These are phyloP conservation scores for Penicillium coffeae DNA, from an alignment of 495 filamentous ascomycete species.

Conservation along the genomic window DNA sequence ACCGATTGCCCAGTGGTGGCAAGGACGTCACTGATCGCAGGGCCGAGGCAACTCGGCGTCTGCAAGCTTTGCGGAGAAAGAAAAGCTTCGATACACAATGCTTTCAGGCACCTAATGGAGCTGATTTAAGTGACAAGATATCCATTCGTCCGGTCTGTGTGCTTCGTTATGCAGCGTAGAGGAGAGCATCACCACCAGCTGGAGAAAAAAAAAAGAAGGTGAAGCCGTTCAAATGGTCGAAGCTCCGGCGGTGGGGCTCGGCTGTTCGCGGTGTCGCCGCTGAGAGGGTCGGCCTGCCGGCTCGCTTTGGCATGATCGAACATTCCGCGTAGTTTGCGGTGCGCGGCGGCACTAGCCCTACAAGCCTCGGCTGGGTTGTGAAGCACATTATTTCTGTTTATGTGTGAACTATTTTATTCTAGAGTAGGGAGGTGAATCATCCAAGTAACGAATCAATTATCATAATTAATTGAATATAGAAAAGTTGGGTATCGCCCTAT, in stretches of 20 bases:
- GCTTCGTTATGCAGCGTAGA: constrained; percentile 46
- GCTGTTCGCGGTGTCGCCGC: background rate
- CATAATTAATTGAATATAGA: too few species aligned
- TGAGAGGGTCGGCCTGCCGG: too few species aligned
- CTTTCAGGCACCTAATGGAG: background rate
- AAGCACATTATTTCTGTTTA: too few species aligned
- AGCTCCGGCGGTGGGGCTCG: background rate
- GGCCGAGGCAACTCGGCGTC: constrained; percentile 1
- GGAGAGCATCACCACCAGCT: constrained; percentile 24
- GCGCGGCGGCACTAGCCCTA: too few species aligned
- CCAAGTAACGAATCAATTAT: too few species aligned
- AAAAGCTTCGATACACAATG: background rate
- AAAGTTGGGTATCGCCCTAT: too few species aligned
- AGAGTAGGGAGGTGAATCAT: too few species aligned
- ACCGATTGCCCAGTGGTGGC: background rate
- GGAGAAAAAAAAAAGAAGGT: constrained; percentile 10
- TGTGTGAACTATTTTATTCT: too few species aligned
- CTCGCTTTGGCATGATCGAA: constrained; percentile 3
- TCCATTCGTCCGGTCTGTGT: constrained; percentile 22
- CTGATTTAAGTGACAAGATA: background rate
- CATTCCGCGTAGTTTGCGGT: constrained; percentile 2
- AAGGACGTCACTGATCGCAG: constrained; percentile 4
- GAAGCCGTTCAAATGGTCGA: constrained; percentile 11
- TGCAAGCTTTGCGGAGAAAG: background rate
- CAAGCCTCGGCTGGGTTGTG: too few species aligned